Evolutionary conservation across 1,284 basidiomycete species (phyloP).

Genomic region (Gomphus bonarii): DNA sequence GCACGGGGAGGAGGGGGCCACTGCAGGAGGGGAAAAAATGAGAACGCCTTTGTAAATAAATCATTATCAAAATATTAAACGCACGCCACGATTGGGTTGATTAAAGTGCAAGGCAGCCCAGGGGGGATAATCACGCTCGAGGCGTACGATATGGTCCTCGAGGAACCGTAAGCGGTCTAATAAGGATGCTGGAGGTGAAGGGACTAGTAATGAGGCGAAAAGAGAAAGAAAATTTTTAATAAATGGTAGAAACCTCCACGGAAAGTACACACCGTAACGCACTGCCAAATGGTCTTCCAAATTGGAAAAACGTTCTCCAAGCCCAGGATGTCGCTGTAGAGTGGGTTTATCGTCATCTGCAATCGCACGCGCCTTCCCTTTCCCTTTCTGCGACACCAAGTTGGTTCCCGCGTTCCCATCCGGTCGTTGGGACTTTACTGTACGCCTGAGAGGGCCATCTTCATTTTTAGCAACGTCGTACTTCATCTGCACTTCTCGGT

Average conservation of each 20-base stretch:
- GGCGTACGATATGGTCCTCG: constrained; percentile 61
- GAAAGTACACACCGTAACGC: constrained; percentile 40
- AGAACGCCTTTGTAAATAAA: not conserved
- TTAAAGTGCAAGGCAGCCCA: constrained; percentile 79
- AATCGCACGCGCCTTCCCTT: constrained; percentile 13
- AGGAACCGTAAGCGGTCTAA: constrained; percentile 54
- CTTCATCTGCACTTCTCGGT: constrained; percentile 69
- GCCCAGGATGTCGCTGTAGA: constrained; percentile 38
- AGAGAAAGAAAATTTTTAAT: not conserved
- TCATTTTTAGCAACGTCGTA: constrained; percentile 75
- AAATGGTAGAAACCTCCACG: not conserved
- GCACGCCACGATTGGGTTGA: constrained; percentile 65
- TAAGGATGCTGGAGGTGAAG: constrained; percentile 52
- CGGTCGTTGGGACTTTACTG: constrained; percentile 24
- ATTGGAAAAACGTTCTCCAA: constrained; percentile 51
- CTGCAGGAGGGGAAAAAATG: constrained; percentile 24
- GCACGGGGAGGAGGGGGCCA: constrained; percentile 71
- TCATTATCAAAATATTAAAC: constrained; percentile 20
- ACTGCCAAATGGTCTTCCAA: constrained; percentile 61
- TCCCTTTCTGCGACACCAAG: constrained; percentile 17
- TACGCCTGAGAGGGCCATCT: constrained; percentile 60
- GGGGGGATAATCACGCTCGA: constrained; percentile 71
- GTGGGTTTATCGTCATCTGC: constrained; percentile 24
- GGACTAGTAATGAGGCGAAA: constrained; percentile 35
- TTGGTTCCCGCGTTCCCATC: constrained; percentile 11